Percentiles rank a stretch among this genome's conserved stretches.
Conservation (phyloP, 345 rosid species). For the Acer negundo region DNA sequence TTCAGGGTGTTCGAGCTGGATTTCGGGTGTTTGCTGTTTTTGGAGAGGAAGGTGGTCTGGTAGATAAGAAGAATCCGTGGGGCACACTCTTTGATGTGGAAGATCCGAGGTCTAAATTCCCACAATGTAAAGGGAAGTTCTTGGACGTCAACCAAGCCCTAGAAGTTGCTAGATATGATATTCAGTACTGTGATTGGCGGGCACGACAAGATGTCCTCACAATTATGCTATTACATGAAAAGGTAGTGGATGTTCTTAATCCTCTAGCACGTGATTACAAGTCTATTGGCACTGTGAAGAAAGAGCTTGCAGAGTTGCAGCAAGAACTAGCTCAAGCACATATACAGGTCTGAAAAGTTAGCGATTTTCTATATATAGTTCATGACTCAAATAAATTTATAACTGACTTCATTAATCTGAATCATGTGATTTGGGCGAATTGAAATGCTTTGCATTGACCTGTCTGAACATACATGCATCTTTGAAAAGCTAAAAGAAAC, state of each 20-base stretch:
- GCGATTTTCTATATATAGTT: neutral
- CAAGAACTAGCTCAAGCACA: constrained; percentile 85
- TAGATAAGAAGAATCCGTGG: constrained; percentile 81
- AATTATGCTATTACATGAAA: constrained; percentile 92
- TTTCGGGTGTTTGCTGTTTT: constrained; percentile 75
- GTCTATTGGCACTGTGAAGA: constrained; percentile 86
- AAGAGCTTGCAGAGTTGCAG: constrained; percentile 90
- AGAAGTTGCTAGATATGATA: constrained; percentile 90
- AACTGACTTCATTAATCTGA: constrained; percentile 5
- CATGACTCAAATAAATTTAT: neutral
- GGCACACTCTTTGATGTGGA: constrained; percentile 79
- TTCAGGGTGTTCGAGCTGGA: constrained; percentile 67
- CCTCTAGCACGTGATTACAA: constrained; percentile 97
- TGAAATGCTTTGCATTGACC: constrained; percentile 4
- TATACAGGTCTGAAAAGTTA: constrained; percentile 56
- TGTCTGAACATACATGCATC: neutral
- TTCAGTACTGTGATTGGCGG: constrained; percentile 93
- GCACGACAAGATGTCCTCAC: constrained; percentile 96
- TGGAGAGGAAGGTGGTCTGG: constrained; percentile 66
- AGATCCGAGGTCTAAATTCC: constrained; percentile 91
- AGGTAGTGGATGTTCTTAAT: constrained; percentile 97
- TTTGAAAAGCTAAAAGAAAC: neutral
- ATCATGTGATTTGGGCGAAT: neutral
- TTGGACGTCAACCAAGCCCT: constrained; percentile 85
- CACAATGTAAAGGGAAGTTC: constrained; percentile 81